Evolutionary conservation across 495 filamentous ascomycete species (phyloP).

Genomic region (Aspergillus wentii): DNA sequence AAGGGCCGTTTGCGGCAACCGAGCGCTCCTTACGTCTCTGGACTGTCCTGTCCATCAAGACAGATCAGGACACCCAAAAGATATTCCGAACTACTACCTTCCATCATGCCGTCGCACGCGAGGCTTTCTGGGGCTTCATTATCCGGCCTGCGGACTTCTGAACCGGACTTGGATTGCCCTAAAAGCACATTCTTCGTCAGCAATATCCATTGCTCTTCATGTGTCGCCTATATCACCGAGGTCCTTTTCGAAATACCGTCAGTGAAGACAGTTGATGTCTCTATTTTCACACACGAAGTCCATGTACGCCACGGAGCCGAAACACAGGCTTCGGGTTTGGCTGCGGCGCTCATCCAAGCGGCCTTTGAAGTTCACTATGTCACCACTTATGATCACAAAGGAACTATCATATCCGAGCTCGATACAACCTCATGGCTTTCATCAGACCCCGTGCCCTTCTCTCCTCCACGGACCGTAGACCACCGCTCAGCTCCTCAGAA

Average conservation of each 20-base stretch:
- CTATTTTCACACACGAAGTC: slow-evolving; percentile 42
- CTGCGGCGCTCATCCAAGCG: slow-evolving; percentile 36
- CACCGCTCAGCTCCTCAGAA: slow-evolving; percentile 12
- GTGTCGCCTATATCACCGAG: slow-evolving; percentile 42
- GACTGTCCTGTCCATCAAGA: no score
- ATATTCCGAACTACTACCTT: no score
- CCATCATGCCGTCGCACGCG: no score
- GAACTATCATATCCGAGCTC: slow-evolving; percentile 24
- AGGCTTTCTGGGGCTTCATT: no score
- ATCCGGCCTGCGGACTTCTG: no score
- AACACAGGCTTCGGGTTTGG: slow-evolving; percentile 28
- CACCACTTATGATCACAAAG: slow-evolving; percentile 31
- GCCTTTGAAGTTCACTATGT: slow-evolving; percentile 48
- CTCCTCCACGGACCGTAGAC: slow-evolving; percentile 16
- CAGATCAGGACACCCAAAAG: no score
- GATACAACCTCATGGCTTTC: slow-evolving; percentile 28
- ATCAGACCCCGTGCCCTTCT: slow-evolving; percentile 19
- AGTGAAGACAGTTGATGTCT: slow-evolving; percentile 35
- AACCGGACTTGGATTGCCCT: slow-evolving; percentile 2
- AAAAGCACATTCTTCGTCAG: slow-evolving; percentile 41
- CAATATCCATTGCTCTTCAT: slow-evolving; percentile 52
- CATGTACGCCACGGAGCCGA: slow-evolving; percentile 29
- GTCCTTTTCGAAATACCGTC: slow-evolving; percentile 30
- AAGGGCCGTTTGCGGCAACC: no score
- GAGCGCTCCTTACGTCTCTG: no score